Conservation (phyloP, 169 alveolate species). For the Plasmodium inui region DNA sequence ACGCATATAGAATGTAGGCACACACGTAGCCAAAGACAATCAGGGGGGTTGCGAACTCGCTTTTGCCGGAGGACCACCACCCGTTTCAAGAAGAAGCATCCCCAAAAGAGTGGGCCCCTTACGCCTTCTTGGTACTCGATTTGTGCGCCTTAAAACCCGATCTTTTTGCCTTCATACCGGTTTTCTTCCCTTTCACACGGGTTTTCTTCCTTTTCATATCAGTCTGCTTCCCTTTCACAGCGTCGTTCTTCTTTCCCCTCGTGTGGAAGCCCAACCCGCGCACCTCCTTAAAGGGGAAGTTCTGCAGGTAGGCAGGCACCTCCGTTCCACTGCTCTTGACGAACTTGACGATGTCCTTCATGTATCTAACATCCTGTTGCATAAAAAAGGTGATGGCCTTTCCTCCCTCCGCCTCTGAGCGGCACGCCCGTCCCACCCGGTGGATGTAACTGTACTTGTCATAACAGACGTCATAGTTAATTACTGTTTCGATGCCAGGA, state of each 20-base stretch:
- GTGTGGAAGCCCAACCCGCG: background rate
- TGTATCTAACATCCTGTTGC: slow-evolving; percentile 19
- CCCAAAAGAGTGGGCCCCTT: background rate
- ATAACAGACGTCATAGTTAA: slow-evolving; percentile 97
- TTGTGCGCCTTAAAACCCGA: background rate
- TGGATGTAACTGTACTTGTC: slow-evolving; percentile 95
- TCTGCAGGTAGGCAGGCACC: slow-evolving; percentile 35
- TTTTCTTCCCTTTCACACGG: background rate
- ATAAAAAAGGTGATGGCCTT: slow-evolving; percentile 60
- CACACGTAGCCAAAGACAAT: background rate
- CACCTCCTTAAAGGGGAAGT: background rate
- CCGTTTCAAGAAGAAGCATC: too few species aligned
- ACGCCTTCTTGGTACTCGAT: background rate
- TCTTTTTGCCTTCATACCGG: background rate
- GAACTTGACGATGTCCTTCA: slow-evolving; percentile 48
- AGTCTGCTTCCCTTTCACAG: background rate
- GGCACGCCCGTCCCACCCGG: slow-evolving; percentile 98
- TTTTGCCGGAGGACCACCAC: background rate
- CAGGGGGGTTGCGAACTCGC: background rate
- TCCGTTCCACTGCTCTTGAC: slow-evolving; percentile 54
- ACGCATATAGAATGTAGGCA: background rate
- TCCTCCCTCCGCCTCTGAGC: slow-evolving; percentile 95
- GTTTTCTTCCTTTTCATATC: background rate
- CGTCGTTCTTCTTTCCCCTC: background rate
- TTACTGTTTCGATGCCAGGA: slow-evolving; percentile 94